Evolutionary conservation across 2,329 filamentous ascomycete species (phyloP).

Genomic region (Curvularia spicifera): DNA sequence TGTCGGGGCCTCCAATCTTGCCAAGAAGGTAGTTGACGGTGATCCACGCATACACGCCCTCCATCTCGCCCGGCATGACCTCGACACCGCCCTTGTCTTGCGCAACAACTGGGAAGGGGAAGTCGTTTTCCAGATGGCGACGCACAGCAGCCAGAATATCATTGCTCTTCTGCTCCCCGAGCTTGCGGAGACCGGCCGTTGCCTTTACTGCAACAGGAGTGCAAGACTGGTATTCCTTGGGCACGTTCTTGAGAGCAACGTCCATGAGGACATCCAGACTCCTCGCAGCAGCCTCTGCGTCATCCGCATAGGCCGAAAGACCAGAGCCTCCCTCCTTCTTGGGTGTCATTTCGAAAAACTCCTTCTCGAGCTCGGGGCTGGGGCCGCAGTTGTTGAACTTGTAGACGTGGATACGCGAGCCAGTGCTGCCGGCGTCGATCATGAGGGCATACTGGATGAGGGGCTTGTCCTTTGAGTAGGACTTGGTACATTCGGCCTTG

Average conservation of each 20-base stretch:
- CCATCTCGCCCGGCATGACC: slow-evolving; percentile 97
- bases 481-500: slow-evolving; percentile 77
- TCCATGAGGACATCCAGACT: slow-evolving; percentile 89
- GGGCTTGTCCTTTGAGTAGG: slow-evolving; percentile 85
- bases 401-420: slow-evolving; percentile 97
- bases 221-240: slow-evolving; percentile 88
- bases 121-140: slow-evolving; percentile 80
- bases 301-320: slow-evolving; percentile 83
- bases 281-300: slow-evolving; percentile 86
- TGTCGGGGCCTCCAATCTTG: slow-evolving; percentile 92
- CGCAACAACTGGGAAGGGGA: slow-evolving; percentile 93
- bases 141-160: slow-evolving; percentile 88
- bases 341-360: slow-evolving; percentile 92
- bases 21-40: slow-evolving; percentile 98
- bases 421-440: slow-evolving; percentile 98
- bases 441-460: slow-evolving; percentile 97
- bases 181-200: slow-evolving; percentile 87
- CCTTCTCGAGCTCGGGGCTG: slow-evolving; percentile 91
- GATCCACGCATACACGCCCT: slow-evolving; percentile 99
- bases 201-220: slow-evolving; percentile 97
- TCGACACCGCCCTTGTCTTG: slow-evolving; percentile 69
- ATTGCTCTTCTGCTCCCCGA: slow-evolving; percentile 80
- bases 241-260: slow-evolving; percentile 82
- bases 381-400: slow-evolving; percentile 98
- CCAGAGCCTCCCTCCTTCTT: slow-evolving; percentile 79